Conservation (phyloP, 2,329 filamentous ascomycete species). For the Ustilaginoidea virens region DNA sequence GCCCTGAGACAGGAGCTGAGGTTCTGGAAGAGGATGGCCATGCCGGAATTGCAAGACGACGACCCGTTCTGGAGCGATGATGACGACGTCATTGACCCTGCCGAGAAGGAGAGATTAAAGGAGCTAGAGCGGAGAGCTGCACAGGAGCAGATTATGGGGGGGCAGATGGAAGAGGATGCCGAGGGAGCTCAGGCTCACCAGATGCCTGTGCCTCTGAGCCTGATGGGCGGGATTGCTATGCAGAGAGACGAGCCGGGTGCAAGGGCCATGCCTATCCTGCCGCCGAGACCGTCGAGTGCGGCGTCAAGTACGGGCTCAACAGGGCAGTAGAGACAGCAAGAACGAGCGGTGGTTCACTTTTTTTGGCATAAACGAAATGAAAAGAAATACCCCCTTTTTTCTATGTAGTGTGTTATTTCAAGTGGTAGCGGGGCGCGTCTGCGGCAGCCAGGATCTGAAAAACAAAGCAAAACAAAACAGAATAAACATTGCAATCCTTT, state of each 20-base stretch:
- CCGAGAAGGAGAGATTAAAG: conserved; percentile 40
- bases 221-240: conserved; percentile 24
- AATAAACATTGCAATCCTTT: no score
- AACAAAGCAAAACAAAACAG: no score
- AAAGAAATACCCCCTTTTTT: not conserved
- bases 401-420: not conserved
- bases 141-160: conserved; percentile 20
- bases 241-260: conserved; percentile 19
- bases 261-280: conserved; percentile 14
- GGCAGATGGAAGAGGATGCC: conserved; percentile 18
- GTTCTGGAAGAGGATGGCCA: conserved; percentile 52
- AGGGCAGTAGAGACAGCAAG: conserved; percentile 13
- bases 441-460: no score
- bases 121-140: conserved; percentile 32
- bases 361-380: not conserved
- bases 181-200: conserved; percentile 14
- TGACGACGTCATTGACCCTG: conserved; percentile 45
- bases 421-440: not conserved
- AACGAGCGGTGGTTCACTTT: not conserved
- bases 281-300: conserved; percentile 21
- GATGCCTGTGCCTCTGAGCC: conserved; percentile 6
- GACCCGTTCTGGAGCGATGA: conserved; percentile 49
- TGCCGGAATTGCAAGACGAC: conserved; percentile 43
- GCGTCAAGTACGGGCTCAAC: conserved; percentile 28
- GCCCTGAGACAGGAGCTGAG: conserved; percentile 42